Base-by-base conservation (phyloP, 306 rosid genomes). In the Vigna trinervia region DNA sequence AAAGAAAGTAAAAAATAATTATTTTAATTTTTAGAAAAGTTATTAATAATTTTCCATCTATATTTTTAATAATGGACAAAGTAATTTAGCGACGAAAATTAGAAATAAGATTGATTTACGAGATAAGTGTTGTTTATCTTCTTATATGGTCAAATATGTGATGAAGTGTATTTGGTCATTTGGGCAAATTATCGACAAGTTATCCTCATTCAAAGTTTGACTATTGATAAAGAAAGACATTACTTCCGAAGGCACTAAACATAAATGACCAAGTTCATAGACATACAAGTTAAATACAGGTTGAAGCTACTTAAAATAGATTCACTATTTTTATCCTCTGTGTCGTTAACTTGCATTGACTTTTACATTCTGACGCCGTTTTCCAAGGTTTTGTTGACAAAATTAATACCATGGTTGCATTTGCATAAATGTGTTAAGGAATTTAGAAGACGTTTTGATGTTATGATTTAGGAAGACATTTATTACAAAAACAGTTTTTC, bases 171-270 rank as follows among this genome's bases (percentile, higher is more conserved):
- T 54, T 72, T 3, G 41, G 54, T 14, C 66, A 57, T 41, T 30
- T 12, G 13, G 0, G 36, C 5, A 53, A 34, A 53, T 52, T 53
- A 34, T 32, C 0, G 8, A 32, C 50, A 38, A 19, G 32, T 20
- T 56, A 15, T 20, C 1, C 20, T 72, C 67, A 73, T 59, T 59
- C 43, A 26, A 20, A 57, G 56, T 43, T 9, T 57, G 56, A 57
- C 43, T 26, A 10, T 3, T 5, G 3, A 6, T 59, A 59, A 47
- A 50, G 64, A 50, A 48, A 62, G 8, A 51, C 73, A 50, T 63
- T 63, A 50, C 80, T 75, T 75, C 41, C 50, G 8, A 38, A 60
- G 48, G 32, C 50, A 12, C 14, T 12, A 60, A 43, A 12, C 36
- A 28, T 13, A 12, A 34, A 34, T 34, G 38, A 34, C 5, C 38